Conservation (phyloP, 2,329 filamentous ascomycete genomes). For the Coniochaeta sp. region DNA sequence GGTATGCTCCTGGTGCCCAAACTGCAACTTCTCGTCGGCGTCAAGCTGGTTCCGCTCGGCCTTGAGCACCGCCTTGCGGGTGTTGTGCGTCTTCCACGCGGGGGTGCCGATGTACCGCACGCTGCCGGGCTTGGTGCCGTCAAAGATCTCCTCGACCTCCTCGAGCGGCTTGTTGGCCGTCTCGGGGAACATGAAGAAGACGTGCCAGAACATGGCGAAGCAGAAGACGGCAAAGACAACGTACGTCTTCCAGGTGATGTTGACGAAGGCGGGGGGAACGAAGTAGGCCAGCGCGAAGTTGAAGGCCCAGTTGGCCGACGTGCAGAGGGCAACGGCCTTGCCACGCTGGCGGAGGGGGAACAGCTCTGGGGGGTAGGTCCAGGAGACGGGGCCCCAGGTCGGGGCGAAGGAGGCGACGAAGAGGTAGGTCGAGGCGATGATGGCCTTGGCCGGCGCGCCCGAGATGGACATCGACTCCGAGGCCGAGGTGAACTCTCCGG, state of each 20-base stretch:
- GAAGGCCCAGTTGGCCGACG: slow-evolving; percentile 30
- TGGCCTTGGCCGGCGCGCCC: slow-evolving; percentile 42
- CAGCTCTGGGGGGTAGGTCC: slow-evolving; percentile 39
- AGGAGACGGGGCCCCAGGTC: slow-evolving; percentile 35
- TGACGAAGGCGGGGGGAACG: slow-evolving; percentile 26
- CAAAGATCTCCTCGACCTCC: slow-evolving; percentile 24
- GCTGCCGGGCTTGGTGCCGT: slow-evolving; percentile 24
- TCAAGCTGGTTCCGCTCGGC: slow-evolving; percentile 26
- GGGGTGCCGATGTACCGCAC: slow-evolving; percentile 30
- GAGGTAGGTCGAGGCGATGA: slow-evolving; percentile 60
- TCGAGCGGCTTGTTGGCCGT: slow-evolving; percentile 26
- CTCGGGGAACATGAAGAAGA: slow-evolving; percentile 25
- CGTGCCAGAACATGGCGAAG: slow-evolving; percentile 23
- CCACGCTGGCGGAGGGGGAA: slow-evolving; percentile 32
- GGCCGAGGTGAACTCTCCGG: slow-evolving; percentile 26
- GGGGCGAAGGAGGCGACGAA: slow-evolving; percentile 47
- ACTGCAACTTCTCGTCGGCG: slow-evolving; percentile 24
- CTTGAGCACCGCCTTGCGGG: slow-evolving; percentile 19
- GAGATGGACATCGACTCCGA: slow-evolving; percentile 39
- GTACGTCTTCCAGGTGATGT: slow-evolving; percentile 28
- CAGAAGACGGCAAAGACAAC: slow-evolving; percentile 25
- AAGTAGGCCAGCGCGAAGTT: slow-evolving; percentile 32
- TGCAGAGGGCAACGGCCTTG: slow-evolving; percentile 26
- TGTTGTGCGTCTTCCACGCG: slow-evolving; percentile 34
- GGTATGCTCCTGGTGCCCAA: slow-evolving; percentile 13